phyloP scores from a whole-genome alignment of 108 stramenopile genomes.

The Nitzschia sp. region DNA sequence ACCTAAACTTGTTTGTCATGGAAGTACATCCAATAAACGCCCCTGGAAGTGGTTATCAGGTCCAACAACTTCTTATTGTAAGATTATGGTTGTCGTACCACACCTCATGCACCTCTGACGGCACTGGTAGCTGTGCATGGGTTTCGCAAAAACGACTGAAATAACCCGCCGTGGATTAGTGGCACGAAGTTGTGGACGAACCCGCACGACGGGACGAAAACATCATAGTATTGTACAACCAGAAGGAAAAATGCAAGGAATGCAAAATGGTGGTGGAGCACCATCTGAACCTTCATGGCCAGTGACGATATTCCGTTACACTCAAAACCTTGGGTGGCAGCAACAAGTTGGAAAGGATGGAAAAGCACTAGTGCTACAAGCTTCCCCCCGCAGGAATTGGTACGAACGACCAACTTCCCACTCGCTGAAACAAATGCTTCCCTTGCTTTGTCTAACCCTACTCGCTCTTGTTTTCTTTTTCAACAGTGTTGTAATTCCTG shows the following conservation, averaged over 20 bases:
- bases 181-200: too few species aligned
- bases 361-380: neutral
- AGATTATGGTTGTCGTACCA: too few species aligned
- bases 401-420: neutral
- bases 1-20: too few species aligned
- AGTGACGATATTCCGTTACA: conserved; percentile 21
- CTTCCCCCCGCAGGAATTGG: conserved; percentile 24
- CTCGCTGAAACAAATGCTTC: too few species aligned
- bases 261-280: neutral
- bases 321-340: conserved; percentile 20
- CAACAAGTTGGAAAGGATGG: conserved; percentile 5
- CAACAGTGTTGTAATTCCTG: conserved; percentile 31
- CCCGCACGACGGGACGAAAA: neutral
- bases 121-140: too few species aligned
- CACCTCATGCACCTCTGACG: too few species aligned
- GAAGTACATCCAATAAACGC: too few species aligned
- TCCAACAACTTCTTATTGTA: too few species aligned
- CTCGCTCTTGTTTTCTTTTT: neutral
- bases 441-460: too few species aligned
- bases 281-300: conserved; percentile 13
- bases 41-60: too few species aligned
- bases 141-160: too few species aligned
- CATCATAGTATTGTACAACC: neutral
- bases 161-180: too few species aligned
- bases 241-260: neutral